Percentiles rank a stretch among this genome's conserved stretches.
Conservation (phyloP, 345 rosid genomes). For the Eutrema yunnanense region DNA sequence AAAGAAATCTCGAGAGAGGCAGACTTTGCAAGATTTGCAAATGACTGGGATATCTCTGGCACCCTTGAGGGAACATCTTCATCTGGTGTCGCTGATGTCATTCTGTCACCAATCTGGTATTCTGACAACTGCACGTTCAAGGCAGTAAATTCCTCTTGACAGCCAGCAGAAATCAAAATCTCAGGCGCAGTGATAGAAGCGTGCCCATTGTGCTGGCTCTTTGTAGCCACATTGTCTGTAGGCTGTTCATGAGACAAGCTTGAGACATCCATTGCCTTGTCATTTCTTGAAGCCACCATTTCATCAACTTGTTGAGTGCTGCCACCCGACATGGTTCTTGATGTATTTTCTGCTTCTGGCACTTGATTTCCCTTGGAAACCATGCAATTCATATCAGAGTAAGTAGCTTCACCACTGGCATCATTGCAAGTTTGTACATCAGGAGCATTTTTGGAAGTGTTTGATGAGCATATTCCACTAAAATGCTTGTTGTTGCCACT, state of each 20-base stretch:
- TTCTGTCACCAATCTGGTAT: conserved; percentile 13
- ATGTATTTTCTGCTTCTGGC: conserved; percentile 8
- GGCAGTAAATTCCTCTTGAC: background rate
- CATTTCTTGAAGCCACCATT: conserved; percentile 11
- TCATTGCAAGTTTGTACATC: conserved; percentile 15
- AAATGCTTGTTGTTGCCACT: conserved; percentile 6
- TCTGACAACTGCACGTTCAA: conserved; percentile 17
- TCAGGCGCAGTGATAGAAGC: conserved; percentile 18
- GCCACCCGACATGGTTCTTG: conserved; percentile 14
- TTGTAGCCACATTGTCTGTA: conserved; percentile 20
- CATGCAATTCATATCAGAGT: conserved; percentile 1
- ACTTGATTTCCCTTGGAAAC: conserved; percentile 9
- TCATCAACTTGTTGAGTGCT: conserved; percentile 11
- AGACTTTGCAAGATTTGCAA: conserved; percentile 10
- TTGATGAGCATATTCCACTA: conserved; percentile 16
- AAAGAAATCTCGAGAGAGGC: background rate
- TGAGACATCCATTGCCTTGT: conserved; percentile 20
- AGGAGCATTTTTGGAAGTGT: conserved; percentile 13
- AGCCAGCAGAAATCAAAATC: conserved; percentile 8
- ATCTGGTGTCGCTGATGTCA: conserved; percentile 9
- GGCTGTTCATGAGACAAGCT: conserved; percentile 18
- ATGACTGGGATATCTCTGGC: conserved; percentile 10
- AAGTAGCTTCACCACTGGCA: conserved; percentile 17
- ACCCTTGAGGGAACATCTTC: conserved; percentile 22
- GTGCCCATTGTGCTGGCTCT: conserved; percentile 21